Conservation (phyloP, 2,329 filamentous ascomycete genomes). For the Clarireedia monteithiana region DNA sequence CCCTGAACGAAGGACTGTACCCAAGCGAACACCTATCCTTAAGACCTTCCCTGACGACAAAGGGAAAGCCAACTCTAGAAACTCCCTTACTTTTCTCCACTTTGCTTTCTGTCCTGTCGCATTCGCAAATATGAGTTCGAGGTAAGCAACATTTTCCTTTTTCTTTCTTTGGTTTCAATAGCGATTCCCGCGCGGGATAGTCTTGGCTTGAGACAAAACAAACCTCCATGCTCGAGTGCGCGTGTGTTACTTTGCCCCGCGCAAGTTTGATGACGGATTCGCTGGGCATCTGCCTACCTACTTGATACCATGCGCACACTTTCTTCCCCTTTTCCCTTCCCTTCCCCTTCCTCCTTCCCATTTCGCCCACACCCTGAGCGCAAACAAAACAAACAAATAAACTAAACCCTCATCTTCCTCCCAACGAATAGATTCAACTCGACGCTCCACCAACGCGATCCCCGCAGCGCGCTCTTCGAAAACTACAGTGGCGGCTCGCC, state of each 20-base stretch:
- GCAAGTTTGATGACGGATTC: no score
- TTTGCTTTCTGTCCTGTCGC: not conserved
- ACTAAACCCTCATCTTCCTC: not conserved
- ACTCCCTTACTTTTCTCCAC: not conserved
- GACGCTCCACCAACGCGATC: constrained; percentile 65
- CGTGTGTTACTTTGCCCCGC: no score
- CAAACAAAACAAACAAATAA: not conserved
- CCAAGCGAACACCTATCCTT: no score
- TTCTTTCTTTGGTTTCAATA: not conserved
- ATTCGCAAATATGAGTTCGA: constrained; percentile 23
- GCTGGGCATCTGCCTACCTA: no score
- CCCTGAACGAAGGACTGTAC: not conserved
- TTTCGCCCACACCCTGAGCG: not conserved
- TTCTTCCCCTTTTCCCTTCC: no score
- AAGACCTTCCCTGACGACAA: not conserved
- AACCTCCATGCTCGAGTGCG: no score
- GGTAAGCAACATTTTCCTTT: constrained; percentile 14
- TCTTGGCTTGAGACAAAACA: no score
- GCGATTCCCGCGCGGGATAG: no score
- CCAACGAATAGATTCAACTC: constrained; percentile 52
- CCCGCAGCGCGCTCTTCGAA: constrained; percentile 66
- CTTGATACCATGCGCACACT: no score
- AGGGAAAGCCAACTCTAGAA: not conserved
- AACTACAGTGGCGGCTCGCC: constrained; percentile 53
- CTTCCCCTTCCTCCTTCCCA: not conserved